A percentile compares a stretch with the other conserved stretches of the same genome.
Evolutionary conservation across 73 alveolate genomes (phyloP).

Genomic region (Symbiodinium pilosum): DNA sequence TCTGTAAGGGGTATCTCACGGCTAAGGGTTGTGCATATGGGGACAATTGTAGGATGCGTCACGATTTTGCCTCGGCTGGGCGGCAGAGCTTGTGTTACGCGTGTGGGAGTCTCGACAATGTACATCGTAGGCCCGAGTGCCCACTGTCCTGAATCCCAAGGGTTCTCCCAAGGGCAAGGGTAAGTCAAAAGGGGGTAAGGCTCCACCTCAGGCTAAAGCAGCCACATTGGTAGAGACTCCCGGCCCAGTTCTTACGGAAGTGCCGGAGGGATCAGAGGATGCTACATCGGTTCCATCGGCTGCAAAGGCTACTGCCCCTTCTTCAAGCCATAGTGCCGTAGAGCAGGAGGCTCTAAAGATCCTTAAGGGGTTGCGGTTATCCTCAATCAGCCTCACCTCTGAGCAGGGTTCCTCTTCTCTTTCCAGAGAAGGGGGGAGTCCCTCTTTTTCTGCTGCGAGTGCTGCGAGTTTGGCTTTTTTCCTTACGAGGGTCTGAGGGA

Average conservation of each 20-base stretch:
- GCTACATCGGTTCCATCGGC: background rate
- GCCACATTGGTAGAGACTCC: background rate
- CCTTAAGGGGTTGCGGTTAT: background rate
- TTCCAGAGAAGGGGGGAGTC: background rate
- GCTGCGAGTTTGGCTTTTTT: background rate
- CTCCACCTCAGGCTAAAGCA: background rate
- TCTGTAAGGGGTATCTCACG: background rate
- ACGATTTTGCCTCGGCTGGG: background rate
- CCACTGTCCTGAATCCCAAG: background rate
- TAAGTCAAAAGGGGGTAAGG: background rate
- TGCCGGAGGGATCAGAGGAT: background rate
- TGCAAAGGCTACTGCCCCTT: background rate
- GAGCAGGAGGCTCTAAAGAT: background rate
- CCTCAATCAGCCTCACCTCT: too few relatives aligned
- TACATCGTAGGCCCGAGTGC: background rate
- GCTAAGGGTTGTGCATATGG: background rate
- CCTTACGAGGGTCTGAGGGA: background rate
- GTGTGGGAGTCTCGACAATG: background rate
- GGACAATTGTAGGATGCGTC: background rate
- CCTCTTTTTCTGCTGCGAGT: background rate
- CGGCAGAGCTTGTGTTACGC: background rate
- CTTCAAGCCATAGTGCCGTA: background rate
- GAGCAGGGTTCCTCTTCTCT: too few relatives aligned
- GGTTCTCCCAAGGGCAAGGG: background rate
- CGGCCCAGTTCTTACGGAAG: background rate